Conservation (phyloP, 257 asterid genomes). For the Euphrasia confusa region DNA sequence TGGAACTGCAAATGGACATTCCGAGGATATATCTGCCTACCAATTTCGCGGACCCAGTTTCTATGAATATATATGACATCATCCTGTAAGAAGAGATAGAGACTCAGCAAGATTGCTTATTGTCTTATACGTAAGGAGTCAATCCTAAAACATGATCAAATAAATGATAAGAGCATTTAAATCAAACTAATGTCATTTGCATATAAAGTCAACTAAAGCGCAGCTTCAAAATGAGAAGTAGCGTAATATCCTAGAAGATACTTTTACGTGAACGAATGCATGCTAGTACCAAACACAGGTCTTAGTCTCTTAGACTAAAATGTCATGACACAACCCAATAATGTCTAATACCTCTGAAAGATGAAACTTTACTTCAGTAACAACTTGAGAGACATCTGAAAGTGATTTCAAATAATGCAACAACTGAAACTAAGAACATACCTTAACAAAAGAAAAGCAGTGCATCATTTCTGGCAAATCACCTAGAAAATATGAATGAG, state of each 20-base stretch:
- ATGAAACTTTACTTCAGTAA: slow-evolving; percentile 3
- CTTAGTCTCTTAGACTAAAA: background rate
- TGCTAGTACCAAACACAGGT: slow-evolving; percentile 4
- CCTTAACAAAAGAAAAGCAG: slow-evolving; percentile 95
- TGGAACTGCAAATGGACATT: slow-evolving; percentile 90
- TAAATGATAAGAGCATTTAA: slow-evolving; percentile 4
- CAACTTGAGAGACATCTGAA: background rate
- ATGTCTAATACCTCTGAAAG: slow-evolving; percentile 2
- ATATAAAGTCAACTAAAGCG: slow-evolving; percentile 11
- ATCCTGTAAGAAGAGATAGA: slow-evolving; percentile 49
- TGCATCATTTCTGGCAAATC: slow-evolving; percentile 64
- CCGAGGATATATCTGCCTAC: slow-evolving; percentile 63
- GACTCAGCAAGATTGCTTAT: slow-evolving; percentile 19
- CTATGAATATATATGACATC: slow-evolving; percentile 66
- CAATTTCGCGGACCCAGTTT: slow-evolving; percentile 54
- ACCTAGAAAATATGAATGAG: slow-evolving; percentile 87
- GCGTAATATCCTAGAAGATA: slow-evolving; percentile 2
- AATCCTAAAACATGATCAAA: slow-evolving; percentile 14
- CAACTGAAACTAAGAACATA: slow-evolving; percentile 25
- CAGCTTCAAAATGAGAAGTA: slow-evolving; percentile 11
- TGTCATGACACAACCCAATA: background rate
- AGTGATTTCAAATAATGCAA: slow-evolving; percentile 11
- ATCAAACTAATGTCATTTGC: slow-evolving; percentile 4
- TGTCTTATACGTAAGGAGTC: slow-evolving; percentile 11
- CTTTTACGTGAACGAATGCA: background rate